Percentiles rank a stretch among this genome's conserved stretches.
Evolutionary conservation across 441 rosid genomes (phyloP).

Genomic region (Theobroma grandiflorum): DNA sequence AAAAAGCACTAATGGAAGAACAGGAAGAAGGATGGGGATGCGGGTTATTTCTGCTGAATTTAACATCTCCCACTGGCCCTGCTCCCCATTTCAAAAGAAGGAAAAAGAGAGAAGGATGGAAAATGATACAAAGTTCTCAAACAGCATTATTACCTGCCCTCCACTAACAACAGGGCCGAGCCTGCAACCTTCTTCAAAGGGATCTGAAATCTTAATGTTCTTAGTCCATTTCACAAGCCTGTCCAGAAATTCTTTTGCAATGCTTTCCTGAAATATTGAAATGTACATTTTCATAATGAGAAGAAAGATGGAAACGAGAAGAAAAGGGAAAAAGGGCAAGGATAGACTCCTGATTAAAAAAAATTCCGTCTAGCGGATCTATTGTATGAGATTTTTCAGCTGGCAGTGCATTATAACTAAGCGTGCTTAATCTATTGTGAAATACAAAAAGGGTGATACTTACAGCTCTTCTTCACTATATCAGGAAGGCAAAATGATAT

Average conservation of each 20-base stretch:
- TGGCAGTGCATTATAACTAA: not conserved
- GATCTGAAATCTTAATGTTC: constrained; percentile 90
- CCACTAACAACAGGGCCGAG: constrained; percentile 91
- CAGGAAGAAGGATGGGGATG: not conserved
- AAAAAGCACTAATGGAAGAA: not conserved
- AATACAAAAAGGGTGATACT: not conserved
- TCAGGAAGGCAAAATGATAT: not conserved
- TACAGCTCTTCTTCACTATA: constrained; percentile 3
- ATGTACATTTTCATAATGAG: not conserved
- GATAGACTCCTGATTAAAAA: not conserved
- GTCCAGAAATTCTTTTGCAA: constrained; percentile 74
- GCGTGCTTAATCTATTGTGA: not conserved
- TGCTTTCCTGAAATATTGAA: constrained; percentile 63
- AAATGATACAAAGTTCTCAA: not conserved
- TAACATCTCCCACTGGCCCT: not conserved
- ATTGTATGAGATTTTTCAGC: constrained; percentile 17
- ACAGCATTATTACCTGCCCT: constrained; percentile 69
- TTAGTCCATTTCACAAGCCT: constrained; percentile 84
- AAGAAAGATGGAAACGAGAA: not conserved
- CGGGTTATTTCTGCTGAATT: not conserved
- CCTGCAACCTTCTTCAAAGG: constrained; percentile 93
- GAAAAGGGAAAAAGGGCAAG: not conserved
- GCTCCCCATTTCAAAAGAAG: not conserved
- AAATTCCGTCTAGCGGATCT: not conserved
- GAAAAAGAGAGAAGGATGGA: not conserved